Percentiles rank a stretch among this genome's conserved stretches.
phyloP scores from a whole-genome alignment of 2,329 filamentous ascomycete species.

The Chaetomiaceae sp. region DNA sequence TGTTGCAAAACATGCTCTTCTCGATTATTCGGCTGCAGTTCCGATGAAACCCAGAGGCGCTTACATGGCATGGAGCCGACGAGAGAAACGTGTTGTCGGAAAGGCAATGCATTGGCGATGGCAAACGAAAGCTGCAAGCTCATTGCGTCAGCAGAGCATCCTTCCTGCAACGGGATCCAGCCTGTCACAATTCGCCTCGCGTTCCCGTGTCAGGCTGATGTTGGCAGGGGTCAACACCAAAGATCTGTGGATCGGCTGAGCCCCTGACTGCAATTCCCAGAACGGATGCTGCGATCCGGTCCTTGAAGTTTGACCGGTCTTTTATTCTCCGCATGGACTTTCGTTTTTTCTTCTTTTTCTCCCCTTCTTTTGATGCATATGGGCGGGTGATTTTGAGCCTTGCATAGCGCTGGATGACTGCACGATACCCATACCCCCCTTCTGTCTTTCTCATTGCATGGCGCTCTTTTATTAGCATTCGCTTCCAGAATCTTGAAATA shows the following conservation, averaged over 20 bases:
- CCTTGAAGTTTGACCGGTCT: neutral
- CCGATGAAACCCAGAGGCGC: conserved; percentile 25
- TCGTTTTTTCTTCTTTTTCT: neutral
- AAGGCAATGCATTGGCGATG: conserved; percentile 8
- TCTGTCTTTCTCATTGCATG: conserved; percentile 10
- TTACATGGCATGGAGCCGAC: too few species aligned
- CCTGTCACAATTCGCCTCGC: conserved; percentile 8
- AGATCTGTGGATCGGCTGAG: neutral
- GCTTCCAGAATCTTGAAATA: too few species aligned
- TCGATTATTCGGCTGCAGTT: conserved; percentile 64
- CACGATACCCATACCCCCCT: conserved; percentile 11
- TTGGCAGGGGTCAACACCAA: neutral
- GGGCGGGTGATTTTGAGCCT: conserved; percentile 1
- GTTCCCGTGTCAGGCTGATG: neutral
- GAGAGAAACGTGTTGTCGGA: conserved; percentile 8
- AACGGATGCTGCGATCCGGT: neutral
- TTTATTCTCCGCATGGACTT: neutral
- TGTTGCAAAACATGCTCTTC: conserved; percentile 69
- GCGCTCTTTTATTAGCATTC: neutral
- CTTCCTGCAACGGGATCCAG: neutral
- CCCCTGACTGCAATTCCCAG: neutral
- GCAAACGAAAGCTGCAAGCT: neutral
- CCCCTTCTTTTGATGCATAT: neutral
- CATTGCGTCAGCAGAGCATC: conserved; percentile 1
- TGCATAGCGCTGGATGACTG: conserved; percentile 6